Percentiles rank a stretch among this genome's conserved stretches.
Conservation (phyloP, 257 asterid genomes). For the Phtheirospermum japonicum region DNA sequence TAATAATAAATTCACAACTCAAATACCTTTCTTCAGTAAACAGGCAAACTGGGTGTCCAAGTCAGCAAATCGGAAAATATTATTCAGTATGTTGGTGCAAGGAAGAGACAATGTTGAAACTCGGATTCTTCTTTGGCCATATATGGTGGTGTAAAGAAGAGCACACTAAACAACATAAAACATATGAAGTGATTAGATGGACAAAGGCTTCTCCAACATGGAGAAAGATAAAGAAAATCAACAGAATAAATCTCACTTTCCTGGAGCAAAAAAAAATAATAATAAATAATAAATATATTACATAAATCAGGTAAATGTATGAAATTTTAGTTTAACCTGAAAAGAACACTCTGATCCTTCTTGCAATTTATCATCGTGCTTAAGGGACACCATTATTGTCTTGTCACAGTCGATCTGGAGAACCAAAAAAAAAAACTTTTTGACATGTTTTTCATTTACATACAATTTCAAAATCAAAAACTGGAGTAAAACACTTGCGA, state of each 20-base stretch:
- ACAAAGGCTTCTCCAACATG: conserved; percentile 17
- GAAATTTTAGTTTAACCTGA: conserved; percentile 53
- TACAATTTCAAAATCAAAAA: no score
- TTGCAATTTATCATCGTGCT: conserved; percentile 87
- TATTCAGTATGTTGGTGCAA: conserved; percentile 77
- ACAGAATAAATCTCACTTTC: conserved; percentile 7
- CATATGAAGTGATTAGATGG: conserved; percentile 28
- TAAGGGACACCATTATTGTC: conserved; percentile 88
- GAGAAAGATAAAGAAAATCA: not conserved
- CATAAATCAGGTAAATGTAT: conserved; percentile 19
- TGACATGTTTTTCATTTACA: no score
- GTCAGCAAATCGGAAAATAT: conserved; percentile 83
- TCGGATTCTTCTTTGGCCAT: conserved; percentile 95
- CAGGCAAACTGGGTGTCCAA: conserved; percentile 89
- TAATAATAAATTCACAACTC: no score
- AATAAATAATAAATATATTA: conserved; percentile 8
- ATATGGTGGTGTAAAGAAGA: conserved; percentile 89
- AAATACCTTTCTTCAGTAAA: conserved; percentile 74
- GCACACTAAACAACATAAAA: conserved; percentile 66
- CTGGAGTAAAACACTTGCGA: no score
- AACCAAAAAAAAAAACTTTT: conserved; percentile 13
- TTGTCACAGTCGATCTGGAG: conserved; percentile 92
- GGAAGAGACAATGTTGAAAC: conserved; percentile 85
- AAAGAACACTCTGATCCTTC: conserved; percentile 91
- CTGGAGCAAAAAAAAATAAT: not conserved